Base-by-base conservation (phyloP, 495 filamentous ascomycete species). In the Penicillium cosmopolitanum region DNA sequence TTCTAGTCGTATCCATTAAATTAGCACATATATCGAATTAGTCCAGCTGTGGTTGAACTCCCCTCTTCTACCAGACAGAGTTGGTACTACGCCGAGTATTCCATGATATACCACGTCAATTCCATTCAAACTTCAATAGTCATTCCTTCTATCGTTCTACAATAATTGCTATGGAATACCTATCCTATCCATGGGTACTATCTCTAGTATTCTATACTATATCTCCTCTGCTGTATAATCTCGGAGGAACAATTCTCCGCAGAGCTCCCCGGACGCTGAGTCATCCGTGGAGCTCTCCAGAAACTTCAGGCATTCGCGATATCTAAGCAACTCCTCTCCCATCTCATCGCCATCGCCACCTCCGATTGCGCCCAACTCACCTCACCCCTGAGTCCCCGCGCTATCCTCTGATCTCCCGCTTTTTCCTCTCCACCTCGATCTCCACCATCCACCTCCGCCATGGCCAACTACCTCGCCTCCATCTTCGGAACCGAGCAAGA, bases 401-500 rank as follows among this genome's bases (percentile, higher is more conserved):
- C 42, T 31, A 19, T 19, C 8, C 42, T 44, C 42, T 44, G 7
- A 16, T 19, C 42, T 19, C 16, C 15, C n/a, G 2, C n/a, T 19
- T 10, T n/a, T 10, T 4, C 42, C 16, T 33, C 33, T 25, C 48
- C n/a, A 52, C 15, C 12, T 54, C 13, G 16, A 19, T 12, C 15
- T 35, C n/a, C 15, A 31, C 9, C 8, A 35, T 44, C 47, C 19
- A 51, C 50, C 38, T 19, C 51, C 73, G 79, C 50, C 72, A 89
- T 89, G 85, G 94, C 94, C 73, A 97, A 96, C 85, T 98, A 98
- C 72, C 92, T 98, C 73, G 95, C 95, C 73, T 96, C 92, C 69
- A 98, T 98, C 80, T 98, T 98, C 85, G 95, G 95, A 68, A 98
- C 95, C 8, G 96, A 98, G 82, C 96, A 97, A 74, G 95, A 98